Conservation (phyloP, 441 rosid species). For the Aquilaria agallochum region DNA sequence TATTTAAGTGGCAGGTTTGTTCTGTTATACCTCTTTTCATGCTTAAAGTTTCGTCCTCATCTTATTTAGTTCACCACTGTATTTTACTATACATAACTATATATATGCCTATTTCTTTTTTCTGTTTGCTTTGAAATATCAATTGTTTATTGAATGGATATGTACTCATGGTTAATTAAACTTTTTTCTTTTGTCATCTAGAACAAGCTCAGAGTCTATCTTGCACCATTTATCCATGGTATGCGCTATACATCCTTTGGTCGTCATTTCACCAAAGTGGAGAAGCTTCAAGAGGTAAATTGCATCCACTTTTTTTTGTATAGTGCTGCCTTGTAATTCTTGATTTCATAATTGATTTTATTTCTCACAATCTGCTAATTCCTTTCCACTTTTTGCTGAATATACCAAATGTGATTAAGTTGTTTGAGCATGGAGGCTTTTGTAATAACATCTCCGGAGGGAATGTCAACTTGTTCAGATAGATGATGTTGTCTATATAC, state of each 20-base stretch:
- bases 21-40: no score
- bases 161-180: constrained; percentile 3
- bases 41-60: no score
- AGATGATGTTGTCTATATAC: no score
- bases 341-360: constrained; percentile 1
- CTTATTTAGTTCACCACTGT: no score
- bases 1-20: constrained; percentile 84
- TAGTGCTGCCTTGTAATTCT: neutral
- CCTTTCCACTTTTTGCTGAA: no score
- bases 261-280: constrained; percentile 91
- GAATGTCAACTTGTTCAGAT: no score
- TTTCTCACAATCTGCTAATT: no score
- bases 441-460: no score
- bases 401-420: no score
- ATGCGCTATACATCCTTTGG: constrained; percentile 90
- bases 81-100: no score
- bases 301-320: constrained; percentile 4
- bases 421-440: no score
- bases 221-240: constrained; percentile 82
- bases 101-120: neutral
- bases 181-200: constrained; percentile 20
- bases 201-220: constrained; percentile 83
- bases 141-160: neutral
- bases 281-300: constrained; percentile 80
- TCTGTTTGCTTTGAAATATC: neutral